Percentiles rank a stretch among this genome's conserved stretches.
These are phyloP conservation scores for Exophiala alcalophila DNA, from an alignment of 2,329 filamentous ascomycete species.

Conservation along the genomic window DNA sequence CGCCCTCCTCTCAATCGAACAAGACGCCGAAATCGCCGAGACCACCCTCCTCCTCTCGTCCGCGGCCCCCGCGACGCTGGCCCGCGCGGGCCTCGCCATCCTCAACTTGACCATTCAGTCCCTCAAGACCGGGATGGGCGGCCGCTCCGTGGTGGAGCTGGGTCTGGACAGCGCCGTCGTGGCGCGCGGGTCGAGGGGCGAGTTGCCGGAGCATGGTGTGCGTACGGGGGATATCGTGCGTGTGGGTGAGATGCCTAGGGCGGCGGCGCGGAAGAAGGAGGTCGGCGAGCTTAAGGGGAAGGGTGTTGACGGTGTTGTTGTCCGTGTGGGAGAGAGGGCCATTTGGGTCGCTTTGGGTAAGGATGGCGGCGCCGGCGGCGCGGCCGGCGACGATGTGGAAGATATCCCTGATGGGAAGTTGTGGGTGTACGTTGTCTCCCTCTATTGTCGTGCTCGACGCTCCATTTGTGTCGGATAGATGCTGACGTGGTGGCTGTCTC, in stretches of 20 bases:
- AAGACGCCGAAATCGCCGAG: constrained; percentile 45
- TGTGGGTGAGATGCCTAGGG: constrained; percentile 41
- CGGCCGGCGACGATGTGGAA: constrained; percentile 44
- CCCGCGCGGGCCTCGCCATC: constrained; percentile 43
- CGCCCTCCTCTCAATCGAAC: constrained; percentile 43
- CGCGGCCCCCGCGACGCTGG: constrained; percentile 35
- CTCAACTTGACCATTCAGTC: constrained; percentile 56
- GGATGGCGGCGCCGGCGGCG: constrained; percentile 40
- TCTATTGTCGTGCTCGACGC: neutral
- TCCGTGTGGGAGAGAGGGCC: constrained; percentile 41
- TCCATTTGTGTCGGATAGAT: neutral
- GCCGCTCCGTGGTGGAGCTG: constrained; percentile 85
- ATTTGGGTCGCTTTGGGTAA: constrained; percentile 47
- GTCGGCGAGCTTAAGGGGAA: constrained; percentile 33
- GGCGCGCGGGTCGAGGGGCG: constrained; percentile 32
- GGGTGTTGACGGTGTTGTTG: constrained; percentile 48
- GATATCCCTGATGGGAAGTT: constrained; percentile 56
- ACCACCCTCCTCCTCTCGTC: constrained; percentile 40
- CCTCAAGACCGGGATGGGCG: constrained; percentile 83
- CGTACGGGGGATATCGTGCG: constrained; percentile 49
- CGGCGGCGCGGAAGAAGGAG: constrained; percentile 35
- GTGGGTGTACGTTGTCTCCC: constrained; percentile 56
- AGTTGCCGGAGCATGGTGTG: constrained; percentile 46
- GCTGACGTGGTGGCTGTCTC: constrained; percentile 35
- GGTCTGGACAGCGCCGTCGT: constrained; percentile 66